Evolutionary conservation across 495 filamentous ascomycete species (phyloP), one percentile per base, ranked within the genome.

Genomic region (Podospora pseudocomata): DNA sequence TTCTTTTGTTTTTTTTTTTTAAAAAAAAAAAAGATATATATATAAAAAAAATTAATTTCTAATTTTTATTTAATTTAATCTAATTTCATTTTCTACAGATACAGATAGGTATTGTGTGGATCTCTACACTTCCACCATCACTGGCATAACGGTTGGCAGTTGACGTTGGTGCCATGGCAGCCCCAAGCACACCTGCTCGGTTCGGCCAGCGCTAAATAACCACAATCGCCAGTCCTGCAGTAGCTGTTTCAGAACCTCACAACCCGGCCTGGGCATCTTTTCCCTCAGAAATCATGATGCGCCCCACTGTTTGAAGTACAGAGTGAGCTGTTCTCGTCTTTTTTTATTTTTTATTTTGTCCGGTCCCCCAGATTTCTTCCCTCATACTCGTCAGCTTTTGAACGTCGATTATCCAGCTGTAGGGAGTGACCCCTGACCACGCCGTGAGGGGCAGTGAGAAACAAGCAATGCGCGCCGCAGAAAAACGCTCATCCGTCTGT

Each of bases 221-320:
- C 11, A 63, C 15, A 63, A 63, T 44, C 61, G 39, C n/a, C 32
- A 44, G 28, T 32, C 30, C 61, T 34, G 20, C 61, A 63, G 28
- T 63, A 63, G 61, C 61, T 3, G 61, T 63, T 63, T 63, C 61
- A 63, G 30, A 63, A 63, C 18, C 34, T 49, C 34, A 28, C n/a
- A 59, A 32, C 19, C n/a, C 34, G 30, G 62, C 56, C 28, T 44
- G 64, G 56, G 63, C 4, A 56, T 60, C 1, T 30, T 53, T 58
- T 26, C n/a, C 55, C n/a, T 34, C 56, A 27, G 13, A 13, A 49
- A 49, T 11, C 39, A 49, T 49, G 39, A 49, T 11, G 39, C 39
- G 39, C 39, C 39, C 39, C 39, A 49, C 39, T 49, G 39, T 49
- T 49, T 49, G 39, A 16, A 13, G 39, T 2, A 13, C 39, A 11